These are phyloP conservation scores for Diplotaxis tenuifolia DNA, from an alignment of 345 rosid species.

Conservation along the genomic window DNA sequence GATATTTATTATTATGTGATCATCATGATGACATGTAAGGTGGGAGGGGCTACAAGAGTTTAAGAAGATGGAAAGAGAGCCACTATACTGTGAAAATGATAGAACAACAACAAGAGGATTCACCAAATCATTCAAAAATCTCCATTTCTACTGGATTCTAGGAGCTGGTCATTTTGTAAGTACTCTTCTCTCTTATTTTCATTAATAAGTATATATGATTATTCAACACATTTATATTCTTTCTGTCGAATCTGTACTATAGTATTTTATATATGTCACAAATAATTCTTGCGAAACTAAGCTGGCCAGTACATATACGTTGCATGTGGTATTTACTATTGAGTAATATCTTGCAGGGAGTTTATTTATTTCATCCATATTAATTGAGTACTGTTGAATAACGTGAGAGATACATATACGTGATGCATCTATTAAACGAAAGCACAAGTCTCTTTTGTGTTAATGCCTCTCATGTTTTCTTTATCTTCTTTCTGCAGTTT, in stretches of 20 bases:
- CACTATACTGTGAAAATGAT: constrained; percentile 55
- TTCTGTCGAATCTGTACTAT: not conserved
- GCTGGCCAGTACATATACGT: not conserved
- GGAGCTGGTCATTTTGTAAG: constrained; percentile 98
- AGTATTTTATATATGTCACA: not conserved
- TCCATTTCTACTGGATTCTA: constrained; percentile 88
- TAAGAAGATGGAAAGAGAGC: constrained; percentile 43
- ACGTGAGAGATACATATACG: constrained; percentile 30
- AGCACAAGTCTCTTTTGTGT: constrained; percentile 29
- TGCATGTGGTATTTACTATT: not conserved
- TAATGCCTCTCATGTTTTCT: constrained; percentile 3
- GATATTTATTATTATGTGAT: not conserved
- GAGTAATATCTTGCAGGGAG: not conserved
- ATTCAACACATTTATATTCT: not conserved
- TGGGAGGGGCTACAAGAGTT: constrained; percentile 69
- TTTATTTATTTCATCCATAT: not conserved
- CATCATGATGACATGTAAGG: constrained; percentile 40
- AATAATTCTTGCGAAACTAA: not conserved
- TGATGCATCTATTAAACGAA: constrained; percentile 22
- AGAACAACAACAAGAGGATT: constrained; percentile 57
- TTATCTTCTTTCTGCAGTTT: constrained; percentile 12
- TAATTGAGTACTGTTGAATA: constrained; percentile 13
- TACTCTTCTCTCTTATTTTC: not conserved
- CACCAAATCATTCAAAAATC: constrained; percentile 64
- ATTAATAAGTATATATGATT: not conserved